phyloP scores from a whole-genome alignment of 306 rosid species.

The Begonia masoniana region DNA sequence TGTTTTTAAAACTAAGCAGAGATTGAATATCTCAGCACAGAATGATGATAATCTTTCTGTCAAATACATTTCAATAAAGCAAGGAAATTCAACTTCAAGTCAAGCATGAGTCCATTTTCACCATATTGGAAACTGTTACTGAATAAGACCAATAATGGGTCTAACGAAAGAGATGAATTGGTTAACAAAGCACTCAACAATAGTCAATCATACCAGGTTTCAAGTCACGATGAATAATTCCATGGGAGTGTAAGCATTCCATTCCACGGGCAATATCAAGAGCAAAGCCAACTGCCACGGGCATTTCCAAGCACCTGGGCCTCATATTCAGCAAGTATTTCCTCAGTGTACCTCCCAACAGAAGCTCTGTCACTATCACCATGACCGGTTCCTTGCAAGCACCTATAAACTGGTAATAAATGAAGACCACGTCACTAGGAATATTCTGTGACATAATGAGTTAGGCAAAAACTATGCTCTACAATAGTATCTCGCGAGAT shows the following conservation, averaged over 20 bases:
- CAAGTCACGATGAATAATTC: slow-evolving; percentile 66
- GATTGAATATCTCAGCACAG: too few species aligned
- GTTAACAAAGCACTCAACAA: neutral
- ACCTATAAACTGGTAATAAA: slow-evolving; percentile 48
- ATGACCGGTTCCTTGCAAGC: slow-evolving; percentile 68
- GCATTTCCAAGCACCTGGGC: slow-evolving; percentile 41
- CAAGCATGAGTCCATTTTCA: too few species aligned
- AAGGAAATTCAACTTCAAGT: neutral
- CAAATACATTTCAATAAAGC: neutral
- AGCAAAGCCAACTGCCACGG: slow-evolving; percentile 36
- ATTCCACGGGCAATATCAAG: slow-evolving; percentile 52
- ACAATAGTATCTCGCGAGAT: neutral
- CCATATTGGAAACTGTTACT: too few species aligned
- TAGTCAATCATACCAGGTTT: slow-evolving; percentile 40
- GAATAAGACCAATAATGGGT: too few species aligned
- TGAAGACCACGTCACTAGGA: slow-evolving; percentile 15
- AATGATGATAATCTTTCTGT: too few species aligned
- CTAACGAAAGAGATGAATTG: too few species aligned
- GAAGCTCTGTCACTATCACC: slow-evolving; percentile 78
- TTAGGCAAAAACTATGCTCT: neutral
- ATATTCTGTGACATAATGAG: neutral
- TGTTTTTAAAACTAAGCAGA: too few species aligned
- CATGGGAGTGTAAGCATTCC: slow-evolving; percentile 57
- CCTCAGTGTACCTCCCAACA: slow-evolving; percentile 54
- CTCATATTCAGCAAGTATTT: slow-evolving; percentile 39